Conservation (phyloP, 2,329 filamentous ascomycete species). For the Penicillium sp. region DNA sequence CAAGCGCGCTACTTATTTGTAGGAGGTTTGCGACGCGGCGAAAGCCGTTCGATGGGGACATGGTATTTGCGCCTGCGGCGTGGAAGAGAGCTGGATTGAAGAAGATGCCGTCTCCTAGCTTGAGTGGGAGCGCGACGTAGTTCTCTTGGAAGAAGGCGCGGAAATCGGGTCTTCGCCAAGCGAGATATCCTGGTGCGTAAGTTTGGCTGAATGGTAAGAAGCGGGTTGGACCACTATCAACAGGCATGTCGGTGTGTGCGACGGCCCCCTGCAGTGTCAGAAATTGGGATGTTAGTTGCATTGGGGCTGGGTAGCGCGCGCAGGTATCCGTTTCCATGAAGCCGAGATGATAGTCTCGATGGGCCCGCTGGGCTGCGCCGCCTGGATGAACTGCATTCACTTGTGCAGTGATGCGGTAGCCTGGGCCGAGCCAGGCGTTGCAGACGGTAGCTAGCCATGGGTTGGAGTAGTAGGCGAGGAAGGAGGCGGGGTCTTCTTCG, state of each 20-base stretch:
- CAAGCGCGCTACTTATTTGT: constrained; percentile 62
- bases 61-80: constrained; percentile 59
- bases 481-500: constrained; percentile 51
- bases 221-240: constrained; percentile 58
- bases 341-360: constrained; percentile 64
- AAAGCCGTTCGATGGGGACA: constrained; percentile 35
- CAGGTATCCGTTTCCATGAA: constrained; percentile 55
- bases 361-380: constrained; percentile 55
- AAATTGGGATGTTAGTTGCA: constrained; percentile 56
- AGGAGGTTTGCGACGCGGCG: constrained; percentile 60
- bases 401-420: constrained; percentile 60
- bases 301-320: constrained; percentile 50
- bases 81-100: constrained; percentile 65
- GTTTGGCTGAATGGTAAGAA: constrained; percentile 61
- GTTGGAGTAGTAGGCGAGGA: constrained; percentile 60
- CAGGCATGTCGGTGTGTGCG: constrained; percentile 61
- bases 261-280: constrained; percentile 64
- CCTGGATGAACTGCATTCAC: constrained; percentile 63
- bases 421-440: constrained; percentile 58
- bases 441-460: constrained; percentile 56
- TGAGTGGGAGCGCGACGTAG: constrained; percentile 54
- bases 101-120: constrained; percentile 60
- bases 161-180: constrained; percentile 56
- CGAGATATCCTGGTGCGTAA: constrained; percentile 58
- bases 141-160: constrained; percentile 53